phyloP scores from a whole-genome alignment of 1,284 basidiomycete genomes.

The Cryptococcus sp. region DNA sequence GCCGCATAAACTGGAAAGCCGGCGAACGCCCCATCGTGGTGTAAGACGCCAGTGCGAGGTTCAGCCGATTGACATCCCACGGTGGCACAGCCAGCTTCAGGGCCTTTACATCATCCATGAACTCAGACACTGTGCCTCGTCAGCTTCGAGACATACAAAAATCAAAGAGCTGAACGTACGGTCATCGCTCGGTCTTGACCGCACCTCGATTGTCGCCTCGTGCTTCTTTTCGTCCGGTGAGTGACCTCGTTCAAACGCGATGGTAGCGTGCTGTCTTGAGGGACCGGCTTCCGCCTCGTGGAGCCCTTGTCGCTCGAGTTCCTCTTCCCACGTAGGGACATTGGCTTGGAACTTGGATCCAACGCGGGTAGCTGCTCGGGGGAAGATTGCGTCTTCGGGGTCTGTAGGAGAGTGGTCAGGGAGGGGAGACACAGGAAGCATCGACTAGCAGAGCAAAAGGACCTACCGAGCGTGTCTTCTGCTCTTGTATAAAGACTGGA shows the following conservation, averaged over 20 bases:
- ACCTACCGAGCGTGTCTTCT: conserved; percentile 79
- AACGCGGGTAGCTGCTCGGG: conserved; percentile 79
- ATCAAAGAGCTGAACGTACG: conserved; percentile 20
- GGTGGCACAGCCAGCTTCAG: conserved; percentile 36
- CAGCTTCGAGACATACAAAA: neutral
- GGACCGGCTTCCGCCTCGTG: conserved; percentile 29
- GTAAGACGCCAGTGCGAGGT: conserved; percentile 28
- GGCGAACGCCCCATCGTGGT: conserved; percentile 27
- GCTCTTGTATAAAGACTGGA: conserved; percentile 79
- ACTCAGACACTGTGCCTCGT: conserved; percentile 23
- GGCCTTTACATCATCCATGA: conserved; percentile 34
- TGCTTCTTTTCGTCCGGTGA: conserved; percentile 38
- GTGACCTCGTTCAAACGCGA: conserved; percentile 32
- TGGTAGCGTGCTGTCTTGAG: conserved; percentile 6
- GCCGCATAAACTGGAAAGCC: conserved; percentile 30
- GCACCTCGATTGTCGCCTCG: conserved; percentile 31
- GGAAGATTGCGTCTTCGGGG: conserved; percentile 91
- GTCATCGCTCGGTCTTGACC: conserved; percentile 34
- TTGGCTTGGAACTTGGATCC: conserved; percentile 80
- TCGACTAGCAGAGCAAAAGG: neutral
- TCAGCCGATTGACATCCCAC: conserved; percentile 38
- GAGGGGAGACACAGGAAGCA: neutral
- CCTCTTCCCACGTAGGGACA: conserved; percentile 47
- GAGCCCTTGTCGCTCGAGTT: conserved; percentile 29
- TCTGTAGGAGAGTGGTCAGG: conserved; percentile 55